Evolutionary conservation across 2,329 filamentous ascomycete genomes (phyloP), one percentile per base, ranked within the genome.

Genomic region (Aureobasidium sp.): DNA sequence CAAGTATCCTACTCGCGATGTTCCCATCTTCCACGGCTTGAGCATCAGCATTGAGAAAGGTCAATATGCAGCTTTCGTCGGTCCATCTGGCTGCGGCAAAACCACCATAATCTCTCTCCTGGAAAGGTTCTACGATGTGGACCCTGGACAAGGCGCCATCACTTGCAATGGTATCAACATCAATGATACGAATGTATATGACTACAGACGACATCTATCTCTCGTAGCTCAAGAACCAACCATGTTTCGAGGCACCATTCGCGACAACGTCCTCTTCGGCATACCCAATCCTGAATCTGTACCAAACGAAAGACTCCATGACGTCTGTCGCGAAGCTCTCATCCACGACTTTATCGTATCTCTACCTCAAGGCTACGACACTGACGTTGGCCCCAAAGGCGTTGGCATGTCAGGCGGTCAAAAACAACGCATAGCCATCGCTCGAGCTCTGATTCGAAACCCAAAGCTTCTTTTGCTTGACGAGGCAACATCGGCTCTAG

Each of bases 291-390:
- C n/a, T n/a, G n/a, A n/a, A n/a, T n/a, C n/a, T n/a, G n/a, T n/a
- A 2, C 10, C 50, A 16, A 73, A 78, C 0, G 81, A 77, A 9
- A 86, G 88, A 49, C 84, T 90, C 51, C 79, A 86, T 65, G 81
- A 83, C 59, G 86, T 87, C 0, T 89, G 86, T 68, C 80, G 80
- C 61, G 74, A 87, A 16, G 87, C 86, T 34, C 87, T 88, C 68
- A 88, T 90, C 64, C 86, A 90, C 72, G 84, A 89, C 36, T 84
- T 82, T 25, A 86, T 90, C 66, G 74, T 77, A 62, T 73, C 78
- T 1, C 74, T 90, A 14, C 85, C 86, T 0, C 75, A 86, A 16
- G 85, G 85, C 0, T 90, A 90, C 68, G 74, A 86, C 13, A 89
- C 86, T 0, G 70, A 71, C 27, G 74, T 72, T 60, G 76, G 76